Evolutionary conservation across 1,284 basidiomycete genomes (phyloP).

Genomic region (Pseudozyma hubeiensis): DNA sequence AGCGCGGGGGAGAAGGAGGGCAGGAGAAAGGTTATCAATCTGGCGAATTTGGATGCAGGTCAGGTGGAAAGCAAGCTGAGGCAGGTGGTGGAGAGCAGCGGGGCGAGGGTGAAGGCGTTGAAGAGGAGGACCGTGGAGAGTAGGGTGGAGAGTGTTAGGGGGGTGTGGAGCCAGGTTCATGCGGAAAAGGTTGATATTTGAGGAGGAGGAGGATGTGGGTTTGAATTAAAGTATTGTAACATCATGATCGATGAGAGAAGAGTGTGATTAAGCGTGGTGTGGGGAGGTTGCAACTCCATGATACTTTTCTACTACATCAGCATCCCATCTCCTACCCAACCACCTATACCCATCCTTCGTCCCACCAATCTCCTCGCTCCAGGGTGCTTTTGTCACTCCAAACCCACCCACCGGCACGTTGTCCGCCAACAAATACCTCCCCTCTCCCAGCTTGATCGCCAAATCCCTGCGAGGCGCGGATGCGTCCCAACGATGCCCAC

Average conservation of each 20-base stretch:
- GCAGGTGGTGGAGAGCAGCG: slow-evolving; percentile 27
- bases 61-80: slow-evolving; percentile 25
- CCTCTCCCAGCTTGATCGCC: background rate
- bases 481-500: background rate
- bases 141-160: slow-evolving; percentile 25
- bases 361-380: background rate
- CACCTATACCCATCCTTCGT: background rate
- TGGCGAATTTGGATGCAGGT: slow-evolving; percentile 28
- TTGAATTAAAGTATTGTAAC: no score
- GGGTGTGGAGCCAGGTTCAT: slow-evolving; percentile 42
- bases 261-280: no score
- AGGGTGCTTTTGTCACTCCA: background rate
- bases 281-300: background rate
- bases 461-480: background rate
- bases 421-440: slow-evolving; percentile 2
- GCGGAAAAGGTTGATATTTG: slow-evolving; percentile 16
- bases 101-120: slow-evolving; percentile 22
- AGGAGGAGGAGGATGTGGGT: no score
- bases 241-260: no score
- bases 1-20: background rate
- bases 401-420: background rate
- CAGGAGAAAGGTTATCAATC: slow-evolving; percentile 30
- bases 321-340: background rate
- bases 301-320: background rate
- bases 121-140: slow-evolving; percentile 30